A percentile compares a stretch with the other conserved stretches of the same genome.
These are phyloP conservation scores for Phytophthora sp. DNA, from an alignment of 352 stramenopile genomes.

Conservation along the genomic window DNA sequence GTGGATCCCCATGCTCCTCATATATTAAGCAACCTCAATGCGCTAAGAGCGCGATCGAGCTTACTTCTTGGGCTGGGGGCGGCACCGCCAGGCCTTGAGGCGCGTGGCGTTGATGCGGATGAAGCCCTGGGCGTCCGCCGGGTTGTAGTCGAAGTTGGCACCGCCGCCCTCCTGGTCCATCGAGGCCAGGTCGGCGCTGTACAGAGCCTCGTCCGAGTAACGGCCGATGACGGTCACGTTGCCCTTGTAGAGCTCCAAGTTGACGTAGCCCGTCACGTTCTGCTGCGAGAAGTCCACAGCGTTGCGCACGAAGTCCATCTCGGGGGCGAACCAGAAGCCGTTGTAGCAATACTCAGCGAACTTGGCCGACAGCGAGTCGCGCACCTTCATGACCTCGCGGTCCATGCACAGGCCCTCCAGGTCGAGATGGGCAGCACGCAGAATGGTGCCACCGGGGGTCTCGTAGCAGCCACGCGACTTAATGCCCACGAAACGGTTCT, in stretches of 20 bases:
- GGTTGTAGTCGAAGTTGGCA: slow-evolving; percentile 97
- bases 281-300: slow-evolving; percentile 95
- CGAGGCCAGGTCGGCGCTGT: slow-evolving; percentile 97
- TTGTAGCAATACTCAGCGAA: slow-evolving; percentile 99
- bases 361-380: slow-evolving; percentile 94
- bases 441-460: slow-evolving; percentile 96
- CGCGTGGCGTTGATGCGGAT: slow-evolving; percentile 98
- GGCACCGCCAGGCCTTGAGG: slow-evolving; percentile 94
- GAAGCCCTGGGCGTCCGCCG: slow-evolving; percentile 97
- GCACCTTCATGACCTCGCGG: slow-evolving; percentile 95
- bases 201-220: slow-evolving; percentile 93
- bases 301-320: slow-evolving; percentile 98
- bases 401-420: slow-evolving; percentile 98
- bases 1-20: slow-evolving; percentile 15
- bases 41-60: slow-evolving; percentile 7
- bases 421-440: slow-evolving; percentile 88
- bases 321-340: slow-evolving; percentile 99
- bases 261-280: slow-evolving; percentile 94
- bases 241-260: slow-evolving; percentile 98
- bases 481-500: slow-evolving; percentile 99
- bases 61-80: slow-evolving; percentile 59
- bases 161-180: slow-evolving; percentile 99
- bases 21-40: slow-evolving; percentile 32
- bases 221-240: slow-evolving; percentile 96
- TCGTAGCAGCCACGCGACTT: slow-evolving; percentile 99